Percentiles rank a stretch among this genome's conserved stretches.
These are phyloP conservation scores for Pisolithus tinctorius DNA, from an alignment of 768 basidiomycete species.

Conservation along the genomic window DNA sequence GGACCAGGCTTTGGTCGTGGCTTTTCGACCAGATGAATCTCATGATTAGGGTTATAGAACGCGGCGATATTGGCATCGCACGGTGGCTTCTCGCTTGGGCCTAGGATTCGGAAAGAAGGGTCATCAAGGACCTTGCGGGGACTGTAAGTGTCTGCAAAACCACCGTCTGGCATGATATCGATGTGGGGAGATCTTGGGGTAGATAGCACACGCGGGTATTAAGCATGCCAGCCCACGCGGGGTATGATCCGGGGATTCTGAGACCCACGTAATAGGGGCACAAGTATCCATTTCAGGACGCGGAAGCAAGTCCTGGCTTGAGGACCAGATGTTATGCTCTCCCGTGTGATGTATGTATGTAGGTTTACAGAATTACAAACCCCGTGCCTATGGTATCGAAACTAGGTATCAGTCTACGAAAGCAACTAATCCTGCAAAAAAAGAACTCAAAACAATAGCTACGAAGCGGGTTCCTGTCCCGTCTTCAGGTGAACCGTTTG, in stretches of 20 bases:
- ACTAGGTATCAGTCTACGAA: constrained; percentile 18
- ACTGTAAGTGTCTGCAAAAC: constrained; percentile 40
- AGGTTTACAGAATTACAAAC: constrained; percentile 20
- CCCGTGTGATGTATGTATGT: constrained; percentile 12
- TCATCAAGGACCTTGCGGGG: constrained; percentile 52
- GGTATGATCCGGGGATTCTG: no score
- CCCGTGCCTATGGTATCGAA: constrained; percentile 22
- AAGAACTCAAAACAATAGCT: no score
- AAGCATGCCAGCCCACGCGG: background rate
- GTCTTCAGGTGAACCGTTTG: constrained; percentile 55
- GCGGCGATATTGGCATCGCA: constrained; percentile 50
- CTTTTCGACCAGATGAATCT: constrained; percentile 63
- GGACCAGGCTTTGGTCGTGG: constrained; percentile 52
- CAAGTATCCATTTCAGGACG: no score
- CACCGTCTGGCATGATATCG: constrained; percentile 16
- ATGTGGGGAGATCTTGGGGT: background rate
- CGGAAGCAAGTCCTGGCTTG: no score
- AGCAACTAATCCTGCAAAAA: background rate
- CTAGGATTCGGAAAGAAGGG: constrained; percentile 48
- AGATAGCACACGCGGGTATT: no score
- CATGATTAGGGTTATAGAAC: constrained; percentile 57
- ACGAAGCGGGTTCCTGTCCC: background rate
- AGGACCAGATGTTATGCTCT: background rate
- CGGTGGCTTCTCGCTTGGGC: constrained; percentile 42
- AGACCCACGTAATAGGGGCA: no score